Evolutionary conservation across 2,329 filamentous ascomycete genomes (phyloP), one percentile per base, ranked within the genome.

Genomic region (Fusarium albidum): DNA sequence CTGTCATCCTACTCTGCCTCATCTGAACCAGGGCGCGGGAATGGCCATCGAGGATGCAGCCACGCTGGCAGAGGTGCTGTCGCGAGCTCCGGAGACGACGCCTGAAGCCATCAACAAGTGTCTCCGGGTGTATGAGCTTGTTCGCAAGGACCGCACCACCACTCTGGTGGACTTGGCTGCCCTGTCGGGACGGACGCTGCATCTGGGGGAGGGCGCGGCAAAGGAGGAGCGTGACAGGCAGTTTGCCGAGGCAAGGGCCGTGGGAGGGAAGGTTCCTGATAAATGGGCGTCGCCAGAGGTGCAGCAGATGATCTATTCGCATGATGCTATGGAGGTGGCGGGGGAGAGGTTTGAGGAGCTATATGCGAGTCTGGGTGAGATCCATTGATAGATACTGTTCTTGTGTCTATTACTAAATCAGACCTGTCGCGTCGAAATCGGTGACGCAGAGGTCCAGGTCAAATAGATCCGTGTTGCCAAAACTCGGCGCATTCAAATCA

Each of bases 271-370:
- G 49, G 82, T 82, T 54, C 85, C 85, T 3, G 86, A 89, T 72
- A 89, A 88, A 74, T 89, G 87, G 87, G 85, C 85, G 4, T 87
- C 87, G 69, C 84, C 85, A 9, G 86, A 89, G 64, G 84, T 89
- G 34, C 86, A 89, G 71, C 79, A 81, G 70, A 82, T 82, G 78
- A 83, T 89, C 55, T 89, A 89, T 70, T 81, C 81, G 9, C 77
- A 85, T 66, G 85, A 88, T 69, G 86, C 84, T 64, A 77, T 82
- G 54, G 71, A 76, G 63, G 76, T 82, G 49, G 79, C 84, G 0
- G 70, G 72, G 42, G 80, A 84, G 35, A 73, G 74, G 52, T 86
- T 84, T 67, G 76, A 79, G 10, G 71, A 77, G 64, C 59, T 84
- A 32, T 83, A 55, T 32, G 12, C 33, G 7, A 31, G 32, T 15